Conservation (phyloP, 768 basidiomycete species). For the Scleroderma citrinum region DNA sequence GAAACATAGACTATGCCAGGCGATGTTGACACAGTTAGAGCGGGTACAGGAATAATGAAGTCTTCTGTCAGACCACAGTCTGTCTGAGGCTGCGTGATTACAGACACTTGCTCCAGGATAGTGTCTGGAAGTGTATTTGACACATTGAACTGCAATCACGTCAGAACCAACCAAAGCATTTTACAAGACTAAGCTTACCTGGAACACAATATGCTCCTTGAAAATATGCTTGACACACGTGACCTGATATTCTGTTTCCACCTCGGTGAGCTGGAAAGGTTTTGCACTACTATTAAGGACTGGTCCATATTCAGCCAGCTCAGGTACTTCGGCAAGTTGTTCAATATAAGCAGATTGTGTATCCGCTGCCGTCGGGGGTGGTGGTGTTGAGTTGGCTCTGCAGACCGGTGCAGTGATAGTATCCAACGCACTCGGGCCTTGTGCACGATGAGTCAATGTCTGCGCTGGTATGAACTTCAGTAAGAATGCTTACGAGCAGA, state of each 20-base stretch:
- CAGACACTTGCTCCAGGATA: constrained; percentile 88
- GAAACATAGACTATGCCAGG: constrained; percentile 91
- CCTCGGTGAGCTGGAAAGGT: constrained; percentile 84
- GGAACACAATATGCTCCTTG: constrained; percentile 94
- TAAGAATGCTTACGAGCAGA: constrained; percentile 63
- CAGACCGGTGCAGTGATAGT: constrained; percentile 70
- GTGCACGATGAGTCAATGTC: constrained; percentile 8
- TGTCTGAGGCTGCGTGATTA: constrained; percentile 81
- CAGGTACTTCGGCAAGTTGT: constrained; percentile 82
- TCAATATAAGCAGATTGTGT: constrained; percentile 82
- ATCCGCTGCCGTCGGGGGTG: constrained; percentile 80
- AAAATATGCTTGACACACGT: constrained; percentile 96
- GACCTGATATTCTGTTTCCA: constrained; percentile 97
- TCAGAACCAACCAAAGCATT: constrained; percentile 4
- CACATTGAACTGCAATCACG: constrained; percentile 74
- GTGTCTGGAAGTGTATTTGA: constrained; percentile 96
- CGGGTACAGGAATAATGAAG: constrained; percentile 83
- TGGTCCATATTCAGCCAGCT: constrained; percentile 78
- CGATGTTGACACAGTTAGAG: constrained; percentile 61
- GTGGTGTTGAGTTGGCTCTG: constrained; percentile 52
- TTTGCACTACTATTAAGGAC: constrained; percentile 82
- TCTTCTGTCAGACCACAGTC: constrained; percentile 82
- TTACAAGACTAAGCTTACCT: constrained; percentile 45
- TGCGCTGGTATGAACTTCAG: neutral
- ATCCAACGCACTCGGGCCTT: constrained; percentile 83